Evolutionary conservation across 1,284 basidiomycete species (phyloP).

Genomic region (Hypsizygus ulmarius): DNA sequence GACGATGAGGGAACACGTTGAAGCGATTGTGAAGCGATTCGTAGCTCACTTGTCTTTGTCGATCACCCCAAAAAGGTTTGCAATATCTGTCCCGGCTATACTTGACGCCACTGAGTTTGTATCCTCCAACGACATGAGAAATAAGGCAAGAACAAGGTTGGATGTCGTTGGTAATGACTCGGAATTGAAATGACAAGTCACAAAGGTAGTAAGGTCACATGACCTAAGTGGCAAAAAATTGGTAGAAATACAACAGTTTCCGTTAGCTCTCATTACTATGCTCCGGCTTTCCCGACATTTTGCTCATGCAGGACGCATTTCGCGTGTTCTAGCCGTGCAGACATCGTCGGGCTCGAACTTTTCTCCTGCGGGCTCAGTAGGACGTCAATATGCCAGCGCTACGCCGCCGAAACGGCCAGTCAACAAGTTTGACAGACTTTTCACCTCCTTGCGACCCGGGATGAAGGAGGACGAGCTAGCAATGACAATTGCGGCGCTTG

Average conservation of each 20-base stretch:
- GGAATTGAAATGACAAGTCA: constrained; percentile 1
- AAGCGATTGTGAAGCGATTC: constrained; percentile 12
- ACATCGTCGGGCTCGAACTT: background rate
- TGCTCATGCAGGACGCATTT: constrained; percentile 17
- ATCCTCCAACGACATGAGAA: constrained; percentile 17
- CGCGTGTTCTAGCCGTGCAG: constrained; percentile 28
- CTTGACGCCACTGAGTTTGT: constrained; percentile 32
- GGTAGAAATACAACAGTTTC: constrained; percentile 3
- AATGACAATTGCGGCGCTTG: constrained; percentile 21
- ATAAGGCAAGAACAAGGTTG: constrained; percentile 2
- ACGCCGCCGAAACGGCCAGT: constrained; percentile 2
- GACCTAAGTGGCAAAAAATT: constrained; percentile 5
- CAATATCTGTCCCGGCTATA: constrained; percentile 40
- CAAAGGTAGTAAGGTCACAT: constrained; percentile 9
- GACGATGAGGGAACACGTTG: constrained; percentile 19
- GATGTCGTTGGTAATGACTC: background rate
- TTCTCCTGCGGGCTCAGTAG: background rate
- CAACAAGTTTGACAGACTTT: constrained; percentile 21
- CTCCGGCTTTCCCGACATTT: constrained; percentile 21
- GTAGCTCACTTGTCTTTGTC: constrained; percentile 67
- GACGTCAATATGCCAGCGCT: constrained; percentile 20
- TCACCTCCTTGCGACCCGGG: constrained; percentile 19
- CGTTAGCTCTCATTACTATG: constrained; percentile 14
- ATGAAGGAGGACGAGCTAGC: constrained; percentile 25
- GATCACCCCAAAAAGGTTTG: constrained; percentile 62